Evolutionary conservation across 2,329 filamentous ascomycete genomes (phyloP).

Genomic region (Calonectria fujianensis): DNA sequence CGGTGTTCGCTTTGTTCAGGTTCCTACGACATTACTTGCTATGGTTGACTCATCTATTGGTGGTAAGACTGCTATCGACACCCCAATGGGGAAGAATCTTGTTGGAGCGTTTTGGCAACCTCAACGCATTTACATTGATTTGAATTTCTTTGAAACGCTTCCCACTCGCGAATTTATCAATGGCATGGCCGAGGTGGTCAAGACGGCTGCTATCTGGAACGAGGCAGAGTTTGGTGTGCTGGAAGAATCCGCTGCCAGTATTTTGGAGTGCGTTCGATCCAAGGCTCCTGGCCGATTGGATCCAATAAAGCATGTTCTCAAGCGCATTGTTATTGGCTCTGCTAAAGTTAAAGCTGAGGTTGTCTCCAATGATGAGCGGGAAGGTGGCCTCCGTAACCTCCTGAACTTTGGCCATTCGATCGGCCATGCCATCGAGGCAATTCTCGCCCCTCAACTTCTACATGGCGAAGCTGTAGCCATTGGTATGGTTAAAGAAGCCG

Average conservation of each 20-base stretch:
- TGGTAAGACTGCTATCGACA: constrained; percentile 98
- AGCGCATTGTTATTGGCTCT: constrained; percentile 89
- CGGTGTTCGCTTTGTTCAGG: constrained; percentile 95
- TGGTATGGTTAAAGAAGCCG: constrained; percentile 98
- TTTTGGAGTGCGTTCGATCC: constrained; percentile 72
- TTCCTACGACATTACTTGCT: constrained; percentile 93
- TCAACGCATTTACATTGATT: constrained; percentile 93
- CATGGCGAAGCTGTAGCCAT: constrained; percentile 98
- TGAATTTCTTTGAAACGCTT: constrained; percentile 92
- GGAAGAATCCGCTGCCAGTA: constrained; percentile 86
- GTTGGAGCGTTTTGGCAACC: constrained; percentile 98
- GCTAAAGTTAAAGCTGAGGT: constrained; percentile 96
- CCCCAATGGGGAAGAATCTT: constrained; percentile 95
- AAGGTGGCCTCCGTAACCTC: constrained; percentile 94
- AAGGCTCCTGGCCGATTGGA: constrained; percentile 75
- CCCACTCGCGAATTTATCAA: constrained; percentile 96
- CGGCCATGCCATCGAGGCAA: constrained; percentile 96
- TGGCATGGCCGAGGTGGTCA: constrained; percentile 98
- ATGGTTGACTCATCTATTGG: constrained; percentile 99
- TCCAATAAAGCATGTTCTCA: constrained; percentile 81
- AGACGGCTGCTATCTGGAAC: constrained; percentile 97
- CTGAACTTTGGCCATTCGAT: constrained; percentile 99
- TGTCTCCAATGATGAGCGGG: constrained; percentile 94
- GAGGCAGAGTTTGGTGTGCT: constrained; percentile 89
- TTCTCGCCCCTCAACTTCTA: constrained; percentile 94